These are phyloP conservation scores for Neopestalotiopsis sp. DNA, from an alignment of 2,329 filamentous ascomycete genomes.

Conservation along the genomic window DNA sequence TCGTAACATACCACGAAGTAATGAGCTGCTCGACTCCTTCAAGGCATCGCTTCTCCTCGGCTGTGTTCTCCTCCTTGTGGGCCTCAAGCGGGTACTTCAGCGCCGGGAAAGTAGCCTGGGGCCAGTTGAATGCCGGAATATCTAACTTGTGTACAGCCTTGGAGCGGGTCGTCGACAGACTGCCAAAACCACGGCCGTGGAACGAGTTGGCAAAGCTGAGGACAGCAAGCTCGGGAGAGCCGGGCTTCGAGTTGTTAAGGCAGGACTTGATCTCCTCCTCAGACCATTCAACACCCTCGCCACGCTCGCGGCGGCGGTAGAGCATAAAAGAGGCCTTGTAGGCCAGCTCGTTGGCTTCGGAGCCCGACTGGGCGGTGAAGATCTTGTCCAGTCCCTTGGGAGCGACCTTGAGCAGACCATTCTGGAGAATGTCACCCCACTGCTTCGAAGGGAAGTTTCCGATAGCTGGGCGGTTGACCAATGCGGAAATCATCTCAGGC, in stretches of 20 bases:
- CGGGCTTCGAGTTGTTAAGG: constrained; percentile 82
- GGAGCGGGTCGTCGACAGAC: constrained; percentile 84
- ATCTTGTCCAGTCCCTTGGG: constrained; percentile 85
- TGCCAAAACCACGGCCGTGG: constrained; percentile 89
- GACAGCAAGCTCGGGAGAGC: constrained; percentile 81
- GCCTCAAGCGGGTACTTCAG: constrained; percentile 87
- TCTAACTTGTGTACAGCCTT: constrained; percentile 96
- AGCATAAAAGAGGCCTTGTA: constrained; percentile 98
- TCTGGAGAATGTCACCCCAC: constrained; percentile 80
- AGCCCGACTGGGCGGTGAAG: constrained; percentile 87
- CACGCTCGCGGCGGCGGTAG: constrained; percentile 79
- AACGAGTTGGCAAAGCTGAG: constrained; percentile 87
- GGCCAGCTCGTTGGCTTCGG: constrained; percentile 90
- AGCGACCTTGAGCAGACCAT: constrained; percentile 79
- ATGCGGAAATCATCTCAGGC: constrained; percentile 76
- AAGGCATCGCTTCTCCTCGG: constrained; percentile 79
- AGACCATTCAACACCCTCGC: constrained; percentile 80
- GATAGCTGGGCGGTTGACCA: constrained; percentile 88
- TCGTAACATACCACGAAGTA: constrained; percentile 32
- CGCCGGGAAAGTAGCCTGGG: constrained; percentile 82
- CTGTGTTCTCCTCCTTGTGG: constrained; percentile 77
- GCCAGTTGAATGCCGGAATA: constrained; percentile 95
- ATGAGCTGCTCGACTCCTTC: constrained; percentile 84
- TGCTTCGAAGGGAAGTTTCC: constrained; percentile 89
- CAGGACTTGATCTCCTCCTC: constrained; percentile 72